phyloP scores from a whole-genome alignment of 768 basidiomycete species.

The Podaxis pistillaris region DNA sequence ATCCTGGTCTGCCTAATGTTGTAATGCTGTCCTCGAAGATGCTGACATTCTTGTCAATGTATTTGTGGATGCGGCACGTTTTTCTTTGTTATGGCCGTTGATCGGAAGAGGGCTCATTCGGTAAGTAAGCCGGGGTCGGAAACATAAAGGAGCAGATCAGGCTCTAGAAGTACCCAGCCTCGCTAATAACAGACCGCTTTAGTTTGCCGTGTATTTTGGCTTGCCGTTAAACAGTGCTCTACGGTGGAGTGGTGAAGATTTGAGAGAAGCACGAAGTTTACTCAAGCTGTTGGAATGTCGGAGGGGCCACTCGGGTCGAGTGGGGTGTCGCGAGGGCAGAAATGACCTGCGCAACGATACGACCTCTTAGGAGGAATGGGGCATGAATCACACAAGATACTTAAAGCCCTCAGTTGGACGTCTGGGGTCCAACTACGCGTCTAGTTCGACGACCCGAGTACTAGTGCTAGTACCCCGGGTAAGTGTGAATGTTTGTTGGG shows the following conservation, averaged over 20 bases:
- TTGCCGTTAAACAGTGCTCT: neutral
- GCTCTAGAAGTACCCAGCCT: neutral
- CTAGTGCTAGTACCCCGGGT: neutral
- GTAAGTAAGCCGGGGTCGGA: neutral
- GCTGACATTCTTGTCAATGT: neutral
- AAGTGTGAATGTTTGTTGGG: neutral
- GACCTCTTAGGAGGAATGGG: too few species aligned
- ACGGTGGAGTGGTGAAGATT: neutral
- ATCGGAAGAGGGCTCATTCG: neutral
- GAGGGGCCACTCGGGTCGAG: too few species aligned
- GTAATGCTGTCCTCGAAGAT: neutral
- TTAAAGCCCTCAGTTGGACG: too few species aligned
- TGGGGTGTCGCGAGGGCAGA: too few species aligned
- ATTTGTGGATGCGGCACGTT: neutral
- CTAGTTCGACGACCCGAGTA: neutral
- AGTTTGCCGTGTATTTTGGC: neutral
- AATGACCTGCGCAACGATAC: too few species aligned
- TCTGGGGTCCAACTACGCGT: too few species aligned
- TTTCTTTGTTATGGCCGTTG: neutral
- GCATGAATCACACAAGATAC: too few species aligned
- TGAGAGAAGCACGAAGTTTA: too few species aligned
- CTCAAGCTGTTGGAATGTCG: too few species aligned
- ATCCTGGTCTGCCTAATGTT: neutral
- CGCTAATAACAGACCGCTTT: neutral
- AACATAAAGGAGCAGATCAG: neutral